Evolutionary conservation across 169 alveolate genomes (phyloP).

Genomic region (Cryptosporidium muris): DNA sequence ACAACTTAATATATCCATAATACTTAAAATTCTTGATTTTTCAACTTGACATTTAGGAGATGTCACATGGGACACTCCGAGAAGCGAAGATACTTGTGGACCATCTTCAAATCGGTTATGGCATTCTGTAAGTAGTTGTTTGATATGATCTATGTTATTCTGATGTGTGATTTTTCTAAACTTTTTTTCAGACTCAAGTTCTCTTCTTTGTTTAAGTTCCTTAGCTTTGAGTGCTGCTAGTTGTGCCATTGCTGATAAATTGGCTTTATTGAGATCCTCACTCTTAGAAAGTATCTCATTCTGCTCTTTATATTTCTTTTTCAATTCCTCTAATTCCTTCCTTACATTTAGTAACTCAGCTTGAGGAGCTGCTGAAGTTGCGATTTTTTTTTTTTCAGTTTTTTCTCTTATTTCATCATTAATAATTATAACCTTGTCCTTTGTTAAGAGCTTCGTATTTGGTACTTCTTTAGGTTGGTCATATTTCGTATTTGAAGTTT

Average conservation of each 20-base stretch:
- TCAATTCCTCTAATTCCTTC: not conserved
- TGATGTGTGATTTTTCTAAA: conserved; percentile 51
- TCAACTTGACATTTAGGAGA: conserved; percentile 1
- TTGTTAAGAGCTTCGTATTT: conserved; percentile 2
- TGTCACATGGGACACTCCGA: not conserved
- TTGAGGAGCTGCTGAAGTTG: not conserved
- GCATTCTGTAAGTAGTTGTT: conserved; percentile 20
- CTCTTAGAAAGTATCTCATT: conserved; percentile 8
- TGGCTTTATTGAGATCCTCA: conserved; percentile 26
- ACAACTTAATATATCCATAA: conserved; percentile 31
- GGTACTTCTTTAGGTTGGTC: conserved; percentile 5
- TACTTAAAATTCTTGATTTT: conserved; percentile 32
- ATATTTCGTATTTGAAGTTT: conserved; percentile 8
- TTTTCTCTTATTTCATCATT: conserved; percentile 17
- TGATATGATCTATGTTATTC: conserved; percentile 45
- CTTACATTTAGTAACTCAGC: not conserved
- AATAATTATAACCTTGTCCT: conserved; percentile 2
- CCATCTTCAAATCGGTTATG: not conserved
- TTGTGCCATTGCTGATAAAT: conserved; percentile 1
- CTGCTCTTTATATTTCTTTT: conserved; percentile 5
- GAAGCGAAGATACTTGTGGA: not conserved
- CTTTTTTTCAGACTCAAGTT: conserved; percentile 20
- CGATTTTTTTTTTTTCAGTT: not conserved
- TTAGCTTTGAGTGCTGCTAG: conserved; percentile 29
- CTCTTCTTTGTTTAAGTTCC: conserved; percentile 29